These are phyloP conservation scores for Gypsophila paniculata DNA, from an alignment of 179 eudicot species.

Conservation along the genomic window DNA sequence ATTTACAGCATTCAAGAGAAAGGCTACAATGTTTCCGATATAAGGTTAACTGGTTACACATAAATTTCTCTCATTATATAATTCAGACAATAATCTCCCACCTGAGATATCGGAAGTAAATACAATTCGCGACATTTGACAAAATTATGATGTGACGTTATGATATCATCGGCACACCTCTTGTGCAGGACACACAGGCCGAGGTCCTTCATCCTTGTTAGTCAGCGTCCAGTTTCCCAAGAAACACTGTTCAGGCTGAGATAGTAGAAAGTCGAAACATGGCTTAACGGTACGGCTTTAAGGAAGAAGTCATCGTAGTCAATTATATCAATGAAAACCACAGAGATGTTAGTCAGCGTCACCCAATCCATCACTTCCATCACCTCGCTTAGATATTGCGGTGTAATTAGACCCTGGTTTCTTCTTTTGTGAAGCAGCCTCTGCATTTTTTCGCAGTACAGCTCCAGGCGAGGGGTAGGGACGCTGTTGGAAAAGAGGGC, in stretches of 20 bases:
- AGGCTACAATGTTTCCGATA: too few species aligned
- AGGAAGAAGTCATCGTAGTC: neutral
- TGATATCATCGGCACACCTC: neutral
- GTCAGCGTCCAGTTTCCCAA: neutral
- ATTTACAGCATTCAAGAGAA: too few species aligned
- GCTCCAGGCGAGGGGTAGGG: slow-evolving; percentile 99
- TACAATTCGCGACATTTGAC: neutral
- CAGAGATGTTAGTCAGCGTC: slow-evolving; percentile 66
- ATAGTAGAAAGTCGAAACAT: neutral
- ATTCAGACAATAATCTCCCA: too few species aligned
- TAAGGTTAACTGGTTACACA: too few species aligned
- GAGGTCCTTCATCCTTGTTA: too few species aligned
- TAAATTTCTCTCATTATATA: too few species aligned
- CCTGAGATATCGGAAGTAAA: neutral
- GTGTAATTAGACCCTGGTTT: slow-evolving; percentile 61
- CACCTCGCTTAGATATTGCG: slow-evolving; percentile 92
- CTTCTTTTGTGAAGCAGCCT: slow-evolving; percentile 77
- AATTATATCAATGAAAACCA: neutral
- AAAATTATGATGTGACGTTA: neutral
- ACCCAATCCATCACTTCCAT: slow-evolving; percentile 98
- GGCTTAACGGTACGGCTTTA: neutral
- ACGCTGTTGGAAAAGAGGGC: slow-evolving; percentile 98
- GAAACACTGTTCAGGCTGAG: neutral
- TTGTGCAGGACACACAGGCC: neutral
- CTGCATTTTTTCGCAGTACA: slow-evolving; percentile 88